Conservation (phyloP, 352 stramenopile species). For the Ophiocytium majus region DNA sequence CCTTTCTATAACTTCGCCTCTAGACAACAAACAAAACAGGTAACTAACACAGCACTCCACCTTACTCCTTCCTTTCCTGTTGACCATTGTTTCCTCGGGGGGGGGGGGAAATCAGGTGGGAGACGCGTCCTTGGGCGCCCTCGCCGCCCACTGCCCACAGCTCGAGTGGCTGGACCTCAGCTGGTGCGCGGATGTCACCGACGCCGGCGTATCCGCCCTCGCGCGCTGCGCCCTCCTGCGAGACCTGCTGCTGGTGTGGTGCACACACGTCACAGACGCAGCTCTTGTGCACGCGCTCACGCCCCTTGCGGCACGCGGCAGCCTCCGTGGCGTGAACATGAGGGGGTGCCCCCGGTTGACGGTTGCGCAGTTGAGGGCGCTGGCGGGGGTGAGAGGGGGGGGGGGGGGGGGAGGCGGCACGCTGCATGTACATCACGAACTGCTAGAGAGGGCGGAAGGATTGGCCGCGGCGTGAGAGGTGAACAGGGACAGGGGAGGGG, state of each 20-base stretch:
- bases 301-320: background rate
- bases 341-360: background rate
- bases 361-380: background rate
- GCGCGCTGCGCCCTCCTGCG: background rate
- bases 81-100: background rate
- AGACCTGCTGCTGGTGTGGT: constrained; percentile 32
- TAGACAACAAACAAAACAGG: no score
- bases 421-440: background rate
- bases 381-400: background rate
- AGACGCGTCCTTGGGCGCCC: constrained; percentile 32
- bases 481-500: no score
- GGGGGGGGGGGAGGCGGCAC: no score
- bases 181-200: constrained; percentile 39
- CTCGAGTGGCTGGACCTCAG: constrained; percentile 42
- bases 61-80: background rate
- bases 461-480: no score
- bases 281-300: background rate
- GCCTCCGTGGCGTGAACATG: background rate
- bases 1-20: no score
- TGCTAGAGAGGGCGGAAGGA: background rate
- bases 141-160: constrained; percentile 28
- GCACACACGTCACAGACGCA: constrained; percentile 31
- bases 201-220: constrained; percentile 31
- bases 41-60: no score
- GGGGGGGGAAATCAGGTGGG: constrained; percentile 25